Evolutionary conservation across 805 yeast genomes (phyloP), one percentile per base, ranked within the genome.

Genomic region (Monosporozyma yasuniensis): DNA sequence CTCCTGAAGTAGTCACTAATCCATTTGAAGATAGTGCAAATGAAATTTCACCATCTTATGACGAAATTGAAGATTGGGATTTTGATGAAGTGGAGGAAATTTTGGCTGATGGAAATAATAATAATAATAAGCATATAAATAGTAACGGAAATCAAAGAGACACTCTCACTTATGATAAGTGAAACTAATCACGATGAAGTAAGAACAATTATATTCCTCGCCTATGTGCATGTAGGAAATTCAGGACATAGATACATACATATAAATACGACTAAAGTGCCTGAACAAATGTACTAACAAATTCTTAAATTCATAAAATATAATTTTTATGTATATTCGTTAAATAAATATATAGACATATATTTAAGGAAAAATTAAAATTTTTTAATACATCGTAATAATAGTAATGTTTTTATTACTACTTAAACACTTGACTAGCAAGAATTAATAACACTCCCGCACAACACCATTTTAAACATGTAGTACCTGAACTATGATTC

Each of bases 391-490:
- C 3, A 28, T 28, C 9, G 12, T 28, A 8, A 8, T 28, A 11
- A 28, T 28, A 8, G 12, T 28, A 14, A 4, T 28, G 8, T 60
- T 35, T 4, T 63, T 61, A 34, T n/a, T 12, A n/a, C 12, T 22
- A 23, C 11, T 32, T 32, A 27, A 47, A 47, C 18, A 47, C 32
- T 38, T 21, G 37, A 48, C 64, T 57, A 18, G 64, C 58, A 4
- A 67, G 46, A 32, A 66, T 58, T 42, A 67, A 44, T 25, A 64
- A 39, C 6, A 60, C 67, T 35, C 71, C 71, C 18, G 56, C 53
- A 44, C 70, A 66, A 50, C 66, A 64, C 65, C 67, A 67, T 50
- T 56, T 64, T 27, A 67, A 48, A 53, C 71, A 67, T 2, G 62
- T 58, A 0, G 67, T 64, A 25, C 67, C 70, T 4, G 61, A 50